Percentiles rank a stretch among this genome's conserved stretches.
These are phyloP conservation scores for Ananas comosus DNA, from an alignment of 176 grass and related monocot genomes.

Conservation along the genomic window DNA sequence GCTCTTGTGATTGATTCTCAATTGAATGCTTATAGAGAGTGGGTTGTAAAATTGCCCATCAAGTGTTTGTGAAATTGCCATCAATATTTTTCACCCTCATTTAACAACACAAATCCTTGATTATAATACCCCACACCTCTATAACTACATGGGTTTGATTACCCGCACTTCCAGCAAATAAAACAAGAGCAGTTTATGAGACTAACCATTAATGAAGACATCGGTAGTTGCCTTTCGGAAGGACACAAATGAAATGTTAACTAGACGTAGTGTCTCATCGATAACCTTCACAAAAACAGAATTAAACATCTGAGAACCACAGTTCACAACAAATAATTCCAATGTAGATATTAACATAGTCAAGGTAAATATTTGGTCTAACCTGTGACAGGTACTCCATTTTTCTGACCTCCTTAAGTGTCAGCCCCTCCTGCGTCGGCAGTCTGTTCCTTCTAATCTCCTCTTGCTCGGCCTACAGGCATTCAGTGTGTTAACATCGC, in stretches of 20 bases:
- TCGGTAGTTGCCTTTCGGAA: slow-evolving; percentile 64
- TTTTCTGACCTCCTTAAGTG: slow-evolving; percentile 75
- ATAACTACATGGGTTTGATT: too few relatives aligned
- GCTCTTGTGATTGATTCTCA: too few relatives aligned
- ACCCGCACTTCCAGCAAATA: too few relatives aligned
- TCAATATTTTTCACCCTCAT: too few relatives aligned
- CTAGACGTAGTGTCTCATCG: slow-evolving; percentile 71
- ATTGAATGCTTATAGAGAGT: too few relatives aligned
- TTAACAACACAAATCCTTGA: too few relatives aligned
- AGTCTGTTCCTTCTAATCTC: slow-evolving; percentile 53
- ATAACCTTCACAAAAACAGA: slow-evolving; percentile 38
- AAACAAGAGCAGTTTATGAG: not conserved
- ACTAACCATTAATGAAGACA: slow-evolving; percentile 54
- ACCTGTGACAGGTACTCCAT: slow-evolving; percentile 96
- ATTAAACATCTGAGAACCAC: not conserved
- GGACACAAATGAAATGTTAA: slow-evolving; percentile 82
- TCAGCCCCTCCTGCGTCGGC: slow-evolving; percentile 45
- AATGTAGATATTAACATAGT: not conserved
- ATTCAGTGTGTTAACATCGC: not conserved
- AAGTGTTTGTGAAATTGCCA: too few relatives aligned
- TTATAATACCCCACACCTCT: too few relatives aligned
- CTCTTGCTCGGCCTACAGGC: slow-evolving; percentile 75
- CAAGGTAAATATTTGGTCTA: not conserved
- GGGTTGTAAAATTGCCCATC: too few relatives aligned
- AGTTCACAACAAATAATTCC: not conserved